Conservation (phyloP, 371 early-diverging fungal species). For the Mucor saturninus region DNA sequence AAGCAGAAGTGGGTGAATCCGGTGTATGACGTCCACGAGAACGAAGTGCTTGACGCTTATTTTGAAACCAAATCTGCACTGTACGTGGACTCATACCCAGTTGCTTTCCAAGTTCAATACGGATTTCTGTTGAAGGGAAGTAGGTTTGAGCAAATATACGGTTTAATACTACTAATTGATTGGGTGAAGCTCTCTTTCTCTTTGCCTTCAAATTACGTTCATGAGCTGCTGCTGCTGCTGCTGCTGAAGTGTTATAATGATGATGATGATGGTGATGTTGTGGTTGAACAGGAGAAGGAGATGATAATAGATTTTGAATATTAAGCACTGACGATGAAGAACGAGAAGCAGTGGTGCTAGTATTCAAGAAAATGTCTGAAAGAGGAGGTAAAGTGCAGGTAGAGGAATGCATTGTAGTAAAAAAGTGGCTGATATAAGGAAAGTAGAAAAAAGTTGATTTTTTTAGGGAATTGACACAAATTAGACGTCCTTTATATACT, state of each 20-base stretch:
- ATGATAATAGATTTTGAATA: constrained; percentile 20
- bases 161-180: constrained; percentile 55
- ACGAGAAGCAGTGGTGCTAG: neutral
- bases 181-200: constrained; percentile 53
- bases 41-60: constrained; percentile 75
- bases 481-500: constrained; percentile 19
- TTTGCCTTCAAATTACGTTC: constrained; percentile 46
- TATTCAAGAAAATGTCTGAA: constrained; percentile 34
- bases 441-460: neutral
- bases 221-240: constrained; percentile 1
- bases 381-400: constrained; percentile 46
- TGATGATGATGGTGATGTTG: neutral
- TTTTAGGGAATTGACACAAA: constrained; percentile 8
- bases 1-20: constrained; percentile 33
- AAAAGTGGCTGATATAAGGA: neutral
- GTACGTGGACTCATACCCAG: constrained; percentile 83
- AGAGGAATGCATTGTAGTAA: constrained; percentile 22
- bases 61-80: constrained; percentile 97
- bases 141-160: constrained; percentile 60
- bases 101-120: constrained; percentile 83
- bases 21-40: constrained; percentile 53
- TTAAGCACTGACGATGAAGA: constrained; percentile 21
- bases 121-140: constrained; percentile 74
- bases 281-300: constrained; percentile 3
- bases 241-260: neutral